Base-by-base conservation (phyloP, 768 basidiomycete species). In the Wakefieldia striispora region DNA sequence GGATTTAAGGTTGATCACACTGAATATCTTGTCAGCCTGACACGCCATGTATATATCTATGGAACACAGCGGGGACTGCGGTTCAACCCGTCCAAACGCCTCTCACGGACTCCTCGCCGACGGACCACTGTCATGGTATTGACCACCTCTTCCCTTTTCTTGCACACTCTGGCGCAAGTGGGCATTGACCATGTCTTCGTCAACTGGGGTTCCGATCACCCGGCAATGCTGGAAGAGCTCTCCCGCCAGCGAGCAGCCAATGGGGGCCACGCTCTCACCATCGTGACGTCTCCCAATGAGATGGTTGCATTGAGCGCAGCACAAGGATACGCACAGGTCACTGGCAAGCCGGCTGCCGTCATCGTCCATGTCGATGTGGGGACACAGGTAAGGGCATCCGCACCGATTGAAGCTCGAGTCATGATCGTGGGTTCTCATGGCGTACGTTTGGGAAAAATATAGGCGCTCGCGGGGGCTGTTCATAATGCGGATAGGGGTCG, bases 151-250 rank as follows among this genome's bases (percentile, higher is more conserved):
- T 81, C 83, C 20, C 65, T 85, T 20, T 81, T 88, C 58, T 70
- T 88, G 11, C 69, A 77, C 36, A 68, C 82, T 0, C 74, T 86
- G 17, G 63, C 66, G 14, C 65, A 78, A 44, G 79, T 78, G 2
- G 83, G 83, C 2, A 79, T 88, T 31, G 84, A 82, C 0, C 82
- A 86, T 60, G 78, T 77, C 9, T 86, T 87, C 58, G 84, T 82
- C 16, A 88, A 88, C 69, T 87, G 86, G 82, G 87, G 86, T 1
- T 84, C 82, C 1, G 86, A 89, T 56, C 86, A 88, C 56, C 83
- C 85, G 0, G 85, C 80, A 0, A 63, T 89, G 13, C 73, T 88
- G 21, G 86, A 88, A 56, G 86, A 87, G 26, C 73, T 89, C 10
- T 76, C 78, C 47, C 70, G 81, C 17, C 81, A 85, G 52, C 73